phyloP scores from a whole-genome alignment of 2,329 filamentous ascomycete species.

The Xylariaceae sp. region DNA sequence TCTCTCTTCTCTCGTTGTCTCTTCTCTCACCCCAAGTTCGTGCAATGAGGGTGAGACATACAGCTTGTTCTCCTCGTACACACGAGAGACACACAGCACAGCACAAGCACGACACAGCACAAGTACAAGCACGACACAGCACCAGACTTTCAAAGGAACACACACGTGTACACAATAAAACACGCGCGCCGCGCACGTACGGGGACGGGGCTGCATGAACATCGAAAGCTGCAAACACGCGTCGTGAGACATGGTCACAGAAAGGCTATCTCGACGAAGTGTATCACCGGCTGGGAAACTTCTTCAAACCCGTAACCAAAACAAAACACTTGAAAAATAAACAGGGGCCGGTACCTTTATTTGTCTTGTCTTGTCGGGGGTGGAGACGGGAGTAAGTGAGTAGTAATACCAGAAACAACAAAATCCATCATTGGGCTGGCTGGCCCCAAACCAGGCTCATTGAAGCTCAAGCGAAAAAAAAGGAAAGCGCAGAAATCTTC shows the following conservation, averaged over 20 bases:
- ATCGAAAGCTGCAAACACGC: conserved; percentile 4
- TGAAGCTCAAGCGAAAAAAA: conserved; percentile 6
- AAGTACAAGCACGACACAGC: too few species aligned
- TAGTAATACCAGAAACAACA: not conserved
- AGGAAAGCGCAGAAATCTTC: conserved; percentile 8
- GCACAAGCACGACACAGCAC: not conserved
- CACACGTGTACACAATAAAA: conserved; percentile 2
- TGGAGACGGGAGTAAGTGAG: not conserved
- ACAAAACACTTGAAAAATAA: not conserved
- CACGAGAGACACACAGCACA: conserved; percentile 9
- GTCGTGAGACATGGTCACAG: conserved; percentile 9
- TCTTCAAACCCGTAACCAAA: not conserved
- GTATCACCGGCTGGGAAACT: conserved; percentile 8
- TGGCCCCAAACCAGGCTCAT: not conserved
- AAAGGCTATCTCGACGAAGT: conserved; percentile 7
- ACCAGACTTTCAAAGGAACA: not conserved
- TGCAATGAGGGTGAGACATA: not conserved
- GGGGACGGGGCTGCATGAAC: conserved; percentile 1
- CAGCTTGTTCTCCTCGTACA: not conserved
- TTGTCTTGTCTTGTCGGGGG: conserved; percentile 4
- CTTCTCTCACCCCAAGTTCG: not conserved
- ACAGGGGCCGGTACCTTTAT: not conserved
- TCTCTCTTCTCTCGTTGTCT: too few species aligned
- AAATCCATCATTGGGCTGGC: conserved; percentile 1
- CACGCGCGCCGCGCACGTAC: not conserved